phyloP scores from a whole-genome alignment of 2,329 filamentous ascomycete genomes.

The Domatiomyces catenatus region DNA sequence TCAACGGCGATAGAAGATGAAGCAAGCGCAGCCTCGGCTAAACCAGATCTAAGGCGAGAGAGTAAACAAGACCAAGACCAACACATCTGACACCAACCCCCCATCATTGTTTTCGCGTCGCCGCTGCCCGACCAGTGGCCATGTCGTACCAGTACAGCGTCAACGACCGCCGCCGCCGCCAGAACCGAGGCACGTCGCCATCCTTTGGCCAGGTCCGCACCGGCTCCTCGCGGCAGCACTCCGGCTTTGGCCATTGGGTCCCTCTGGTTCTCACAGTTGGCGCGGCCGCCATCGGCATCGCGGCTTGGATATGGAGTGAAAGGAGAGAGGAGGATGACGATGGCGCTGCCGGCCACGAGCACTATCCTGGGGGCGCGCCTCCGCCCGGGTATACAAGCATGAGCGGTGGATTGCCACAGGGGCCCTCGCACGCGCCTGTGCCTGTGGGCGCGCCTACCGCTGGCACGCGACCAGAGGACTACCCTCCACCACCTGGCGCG shows the following conservation, averaged over 20 bases:
- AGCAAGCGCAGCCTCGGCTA: background rate
- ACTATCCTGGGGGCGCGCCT: slow-evolving; percentile 36
- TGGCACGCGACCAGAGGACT: background rate
- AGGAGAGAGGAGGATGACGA: slow-evolving; percentile 59
- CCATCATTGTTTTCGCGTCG: background rate
- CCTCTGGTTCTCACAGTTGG: slow-evolving; percentile 76
- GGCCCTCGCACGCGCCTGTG: slow-evolving; percentile 19
- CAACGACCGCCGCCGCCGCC: slow-evolving; percentile 12
- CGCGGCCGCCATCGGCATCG: slow-evolving; percentile 70
- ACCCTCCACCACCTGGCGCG: background rate
- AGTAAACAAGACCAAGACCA: background rate
- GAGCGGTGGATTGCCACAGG: slow-evolving; percentile 19
- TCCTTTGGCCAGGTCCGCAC: slow-evolving; percentile 18
- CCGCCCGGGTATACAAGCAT: slow-evolving; percentile 29
- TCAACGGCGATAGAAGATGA: background rate
- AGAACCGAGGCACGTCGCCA: slow-evolving; percentile 2
- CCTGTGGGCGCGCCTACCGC: slow-evolving; percentile 3
- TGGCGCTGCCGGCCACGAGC: slow-evolving; percentile 35
- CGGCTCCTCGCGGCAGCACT: slow-evolving; percentile 27
- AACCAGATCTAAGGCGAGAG: background rate
- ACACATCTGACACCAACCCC: background rate
- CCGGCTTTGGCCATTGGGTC: slow-evolving; percentile 58
- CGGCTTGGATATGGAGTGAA: slow-evolving; percentile 89
- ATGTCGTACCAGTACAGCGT: slow-evolving; percentile 16
- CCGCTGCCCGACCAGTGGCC: background rate